Percentiles rank a stretch among this genome's conserved stretches.
Conservation (phyloP, 257 asterid species). For the Mitragyna speciosa region DNA sequence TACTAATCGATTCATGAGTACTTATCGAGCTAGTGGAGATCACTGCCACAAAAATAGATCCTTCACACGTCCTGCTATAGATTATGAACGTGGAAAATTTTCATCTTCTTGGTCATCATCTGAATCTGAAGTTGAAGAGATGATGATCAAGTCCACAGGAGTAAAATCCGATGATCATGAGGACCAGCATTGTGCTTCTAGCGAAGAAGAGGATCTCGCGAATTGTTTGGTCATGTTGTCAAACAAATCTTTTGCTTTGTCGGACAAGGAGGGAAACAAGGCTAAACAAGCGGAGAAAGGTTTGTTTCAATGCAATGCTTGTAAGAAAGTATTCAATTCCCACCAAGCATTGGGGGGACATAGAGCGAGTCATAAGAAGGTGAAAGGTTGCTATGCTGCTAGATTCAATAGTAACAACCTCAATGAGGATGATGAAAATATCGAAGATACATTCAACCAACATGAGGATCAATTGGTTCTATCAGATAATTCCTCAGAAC, state of each 20-base stretch:
- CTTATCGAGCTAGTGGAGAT: constrained; percentile 23
- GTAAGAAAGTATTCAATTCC: constrained; percentile 70
- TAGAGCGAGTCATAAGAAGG: constrained; percentile 94
- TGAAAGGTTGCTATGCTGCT: constrained; percentile 82
- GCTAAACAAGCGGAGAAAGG: constrained; percentile 49
- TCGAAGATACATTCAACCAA: constrained; percentile 32
- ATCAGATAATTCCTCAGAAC: constrained; percentile 18
- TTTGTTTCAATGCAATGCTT: constrained; percentile 72
- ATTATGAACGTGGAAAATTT: constrained; percentile 14
- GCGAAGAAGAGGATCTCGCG: constrained; percentile 80
- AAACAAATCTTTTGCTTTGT: constrained; percentile 30
- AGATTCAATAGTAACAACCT: constrained; percentile 20
- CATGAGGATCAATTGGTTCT: constrained; percentile 6
- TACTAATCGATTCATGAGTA: constrained; percentile 31
- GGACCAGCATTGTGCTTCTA: constrained; percentile 18
- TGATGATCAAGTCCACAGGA: not conserved
- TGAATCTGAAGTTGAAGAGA: constrained; percentile 17
- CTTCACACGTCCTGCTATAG: not conserved
- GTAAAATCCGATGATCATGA: constrained; percentile 5
- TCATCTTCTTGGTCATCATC: not conserved
- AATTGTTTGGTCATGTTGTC: constrained; percentile 75
- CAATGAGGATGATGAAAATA: constrained; percentile 19
- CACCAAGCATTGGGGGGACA: constrained; percentile 98
- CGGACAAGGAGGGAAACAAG: constrained; percentile 22
- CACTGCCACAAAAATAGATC: constrained; percentile 19